Base-by-base conservation (phyloP, 1,284 basidiomycete genomes). In the Macrocybe sp. region DNA sequence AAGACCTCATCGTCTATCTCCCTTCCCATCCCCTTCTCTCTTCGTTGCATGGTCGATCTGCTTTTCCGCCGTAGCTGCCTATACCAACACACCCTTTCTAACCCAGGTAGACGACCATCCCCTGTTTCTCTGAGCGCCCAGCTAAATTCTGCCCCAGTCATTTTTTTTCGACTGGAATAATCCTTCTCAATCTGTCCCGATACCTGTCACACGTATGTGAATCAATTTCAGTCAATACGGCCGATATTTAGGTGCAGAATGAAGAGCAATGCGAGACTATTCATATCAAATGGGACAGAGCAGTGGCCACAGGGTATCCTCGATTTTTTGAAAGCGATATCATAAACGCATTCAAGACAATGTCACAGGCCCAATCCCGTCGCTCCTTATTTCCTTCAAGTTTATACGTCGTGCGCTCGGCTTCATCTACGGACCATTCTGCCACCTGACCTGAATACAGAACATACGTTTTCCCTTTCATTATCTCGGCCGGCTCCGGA, bases 201-300 rank as follows among this genome's bases (percentile, higher is more conserved):
- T 75, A 40, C 76, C 76, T 33, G 68, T 70, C 4, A 76, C 76
- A 34, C 63, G 77, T 79, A 53, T 41, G 63, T 55, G 30, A n/a
- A 8, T 40, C 6, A 36, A 22, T 22, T 37, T 22, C 43, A 40
- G 36, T 47, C 36, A 8, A 37, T 10, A 14, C 0, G 5, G 12
- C 32, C 9, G 22, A 8, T 8, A 34, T 10, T 39, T 8, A 7
- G 31, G 40, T 29, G 46, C 31, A n/a, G 48, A 47, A 36, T 10
- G 41, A 53, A 77, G 78, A 67, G 29, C 80, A 83, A 63, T 83
- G 81, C 55, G 69, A 79, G 11, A 70, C 68, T 1, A 72, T 83
- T 29, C 67, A 75, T 48, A 69, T 82, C 29, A 67, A 59, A 9
- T 83, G 78, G 79, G 48, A 57, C 22, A 63, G 80, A 42, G 60